A percentile compares a stretch with the other conserved stretches of the same genome.
Evolutionary conservation across 352 stramenopile species (phyloP).

Genomic region (Globisporangium lucens): DNA sequence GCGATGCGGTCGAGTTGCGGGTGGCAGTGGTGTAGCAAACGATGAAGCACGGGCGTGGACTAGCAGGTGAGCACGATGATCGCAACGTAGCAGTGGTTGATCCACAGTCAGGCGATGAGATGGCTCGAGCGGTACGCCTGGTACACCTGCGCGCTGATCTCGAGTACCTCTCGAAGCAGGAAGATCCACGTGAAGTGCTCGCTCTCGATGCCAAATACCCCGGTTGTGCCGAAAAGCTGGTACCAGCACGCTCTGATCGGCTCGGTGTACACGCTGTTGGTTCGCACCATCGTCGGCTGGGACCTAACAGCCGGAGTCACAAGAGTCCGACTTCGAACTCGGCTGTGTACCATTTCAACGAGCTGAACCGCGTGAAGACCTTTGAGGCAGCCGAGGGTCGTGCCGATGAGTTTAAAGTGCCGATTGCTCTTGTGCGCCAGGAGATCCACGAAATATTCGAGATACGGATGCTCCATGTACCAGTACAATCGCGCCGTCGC

Average conservation of each 20-base stretch:
- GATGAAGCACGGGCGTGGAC: background rate
- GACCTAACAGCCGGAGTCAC: too few species aligned
- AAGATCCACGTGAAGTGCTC: background rate
- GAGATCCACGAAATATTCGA: too few species aligned
- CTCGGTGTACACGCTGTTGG: too few species aligned
- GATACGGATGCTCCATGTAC: too few species aligned
- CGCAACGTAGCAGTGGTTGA: constrained; percentile 19
- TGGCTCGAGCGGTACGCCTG: constrained; percentile 17
- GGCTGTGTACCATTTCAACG: too few species aligned
- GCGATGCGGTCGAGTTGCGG: constrained; percentile 2
- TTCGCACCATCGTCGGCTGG: too few species aligned
- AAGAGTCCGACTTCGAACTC: too few species aligned
- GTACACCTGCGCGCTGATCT: constrained; percentile 11
- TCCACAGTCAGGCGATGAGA: constrained; percentile 13
- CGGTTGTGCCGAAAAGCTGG: background rate
- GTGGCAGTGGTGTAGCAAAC: background rate
- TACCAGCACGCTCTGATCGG: background rate
- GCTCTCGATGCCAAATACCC: background rate
- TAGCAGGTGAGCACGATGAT: constrained; percentile 23
- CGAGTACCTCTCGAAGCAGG: constrained; percentile 6
- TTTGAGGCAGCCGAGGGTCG: too few species aligned
- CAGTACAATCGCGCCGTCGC: too few species aligned
- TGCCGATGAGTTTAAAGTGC: too few species aligned
- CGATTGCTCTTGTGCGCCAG: too few species aligned
- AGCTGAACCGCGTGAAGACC: too few species aligned